Evolutionary conservation across 306 rosid species (phyloP).

Genomic region (Glycine soja): DNA sequence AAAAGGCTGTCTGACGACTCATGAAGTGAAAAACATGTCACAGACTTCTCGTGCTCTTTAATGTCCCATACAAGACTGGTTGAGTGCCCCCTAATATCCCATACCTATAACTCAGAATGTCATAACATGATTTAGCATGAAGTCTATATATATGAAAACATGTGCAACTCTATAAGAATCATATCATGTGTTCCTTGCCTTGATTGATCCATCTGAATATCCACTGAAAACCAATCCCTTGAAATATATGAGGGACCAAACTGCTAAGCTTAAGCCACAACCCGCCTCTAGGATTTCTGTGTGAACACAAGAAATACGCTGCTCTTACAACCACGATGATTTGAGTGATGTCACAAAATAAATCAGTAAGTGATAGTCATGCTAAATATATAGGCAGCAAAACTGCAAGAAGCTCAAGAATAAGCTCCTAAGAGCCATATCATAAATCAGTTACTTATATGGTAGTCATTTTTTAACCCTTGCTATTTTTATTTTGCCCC

Average conservation of each 20-base stretch:
- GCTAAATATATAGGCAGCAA: not conserved
- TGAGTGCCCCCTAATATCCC: too few relatives aligned
- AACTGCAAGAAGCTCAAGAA: conserved; percentile 11
- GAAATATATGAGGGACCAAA: conserved; percentile 80
- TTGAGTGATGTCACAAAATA: conserved; percentile 45
- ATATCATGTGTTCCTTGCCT: too few relatives aligned
- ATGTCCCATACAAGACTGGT: conserved; percentile 78
- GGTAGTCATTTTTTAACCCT: too few relatives aligned
- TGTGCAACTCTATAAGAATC: conserved; percentile 13
- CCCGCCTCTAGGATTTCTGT: conserved; percentile 81
- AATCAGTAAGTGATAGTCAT: conserved; percentile 40
- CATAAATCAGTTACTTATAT: too few relatives aligned
- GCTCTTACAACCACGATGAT: conserved; percentile 60
- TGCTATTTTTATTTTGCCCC: too few relatives aligned
- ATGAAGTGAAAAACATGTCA: conserved; percentile 71
- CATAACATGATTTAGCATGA: conserved; percentile 26
- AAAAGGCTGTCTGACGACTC: conserved; percentile 72
- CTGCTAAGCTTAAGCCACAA: conserved; percentile 49
- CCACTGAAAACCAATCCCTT: conserved; percentile 80
- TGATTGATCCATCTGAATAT: conserved; percentile 81
- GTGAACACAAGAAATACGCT: conserved; percentile 89
- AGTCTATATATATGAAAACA: conserved; percentile 24
- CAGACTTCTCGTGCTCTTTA: conserved; percentile 73
- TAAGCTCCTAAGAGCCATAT: too few relatives aligned
- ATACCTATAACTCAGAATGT: conserved; percentile 55